These are phyloP conservation scores for Naganishia randhawae DNA, from an alignment of 768 basidiomycete genomes.

Conservation along the genomic window DNA sequence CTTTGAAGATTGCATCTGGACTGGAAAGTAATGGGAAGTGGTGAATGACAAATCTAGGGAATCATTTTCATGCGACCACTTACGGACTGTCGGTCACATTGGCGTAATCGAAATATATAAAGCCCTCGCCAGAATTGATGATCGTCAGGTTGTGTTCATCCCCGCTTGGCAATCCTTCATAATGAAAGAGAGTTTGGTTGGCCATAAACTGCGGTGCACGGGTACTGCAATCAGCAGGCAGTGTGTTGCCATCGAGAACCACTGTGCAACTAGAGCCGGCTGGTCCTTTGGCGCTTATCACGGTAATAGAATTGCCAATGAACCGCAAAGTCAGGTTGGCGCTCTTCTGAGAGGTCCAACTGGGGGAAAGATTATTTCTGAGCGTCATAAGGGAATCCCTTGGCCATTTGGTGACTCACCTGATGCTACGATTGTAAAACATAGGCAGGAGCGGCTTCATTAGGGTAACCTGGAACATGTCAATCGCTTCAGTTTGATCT, in stretches of 20 bases:
- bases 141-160: neutral
- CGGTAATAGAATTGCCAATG: neutral
- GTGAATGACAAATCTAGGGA: neutral
- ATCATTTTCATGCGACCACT: neutral
- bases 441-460: neutral
- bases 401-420: neutral
- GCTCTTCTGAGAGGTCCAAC: slow-evolving; percentile 5
- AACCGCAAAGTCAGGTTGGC: slow-evolving; percentile 3
- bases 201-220: neutral
- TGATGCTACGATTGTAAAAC: slow-evolving; percentile 19
- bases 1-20: neutral
- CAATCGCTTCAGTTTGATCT: slow-evolving; percentile 11
- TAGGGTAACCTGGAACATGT: slow-evolving; percentile 8
- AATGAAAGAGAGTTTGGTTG: slow-evolving; percentile 8
- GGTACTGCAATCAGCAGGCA: neutral
- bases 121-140: slow-evolving; percentile 13
- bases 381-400: neutral
- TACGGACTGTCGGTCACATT: neutral
- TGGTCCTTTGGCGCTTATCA: slow-evolving; percentile 12
- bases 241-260: neutral
- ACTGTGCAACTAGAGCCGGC: neutral
- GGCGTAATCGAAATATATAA: slow-evolving; percentile 23
- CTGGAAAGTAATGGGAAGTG: neutral
- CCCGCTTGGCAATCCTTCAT: neutral
- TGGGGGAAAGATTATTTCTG: neutral